phyloP scores from a whole-genome alignment of 1,284 basidiomycete genomes.

The Cystobasidium sp. region DNA sequence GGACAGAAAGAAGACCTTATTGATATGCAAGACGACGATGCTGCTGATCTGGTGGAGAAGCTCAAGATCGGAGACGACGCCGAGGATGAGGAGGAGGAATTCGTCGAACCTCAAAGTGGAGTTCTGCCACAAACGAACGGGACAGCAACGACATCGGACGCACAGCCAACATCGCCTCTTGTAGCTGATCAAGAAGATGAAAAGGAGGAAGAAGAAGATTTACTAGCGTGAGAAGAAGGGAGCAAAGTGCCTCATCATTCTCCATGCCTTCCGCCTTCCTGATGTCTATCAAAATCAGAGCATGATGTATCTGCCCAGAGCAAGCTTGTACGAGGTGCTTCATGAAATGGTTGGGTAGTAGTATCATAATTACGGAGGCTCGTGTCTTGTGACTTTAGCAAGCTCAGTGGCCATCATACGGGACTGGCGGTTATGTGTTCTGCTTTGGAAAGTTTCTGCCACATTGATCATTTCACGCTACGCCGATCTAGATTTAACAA shows the following conservation, averaged over 20 bases:
- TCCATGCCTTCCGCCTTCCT: not conserved
- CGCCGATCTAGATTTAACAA: not conserved
- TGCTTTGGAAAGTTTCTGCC: not conserved
- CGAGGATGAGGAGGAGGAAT: constrained; percentile 12
- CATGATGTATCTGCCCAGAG: constrained; percentile 3
- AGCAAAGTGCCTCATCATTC: not conserved
- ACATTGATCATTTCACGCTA: not conserved
- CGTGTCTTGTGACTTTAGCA: too few species aligned
- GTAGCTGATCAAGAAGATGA: constrained; percentile 3
- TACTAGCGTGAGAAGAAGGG: constrained; percentile 8
- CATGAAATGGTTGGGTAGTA: not conserved
- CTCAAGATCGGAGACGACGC: constrained; percentile 23
- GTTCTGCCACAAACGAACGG: constrained; percentile 10
- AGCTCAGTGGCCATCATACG: too few species aligned
- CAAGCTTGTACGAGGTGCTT: constrained; percentile 10
- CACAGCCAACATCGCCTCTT: not conserved
- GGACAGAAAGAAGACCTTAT: constrained; percentile 15
- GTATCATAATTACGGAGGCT: too few species aligned
- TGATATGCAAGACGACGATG: constrained; percentile 32
- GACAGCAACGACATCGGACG: not conserved
- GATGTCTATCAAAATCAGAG: not conserved
- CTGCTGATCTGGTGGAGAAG: constrained; percentile 36
- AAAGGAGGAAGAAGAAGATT: constrained; percentile 20
- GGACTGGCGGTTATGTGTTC: not conserved
- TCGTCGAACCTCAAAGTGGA: constrained; percentile 14